Conservation (phyloP, 345 rosid genomes). For the Salix dunnii region DNA sequence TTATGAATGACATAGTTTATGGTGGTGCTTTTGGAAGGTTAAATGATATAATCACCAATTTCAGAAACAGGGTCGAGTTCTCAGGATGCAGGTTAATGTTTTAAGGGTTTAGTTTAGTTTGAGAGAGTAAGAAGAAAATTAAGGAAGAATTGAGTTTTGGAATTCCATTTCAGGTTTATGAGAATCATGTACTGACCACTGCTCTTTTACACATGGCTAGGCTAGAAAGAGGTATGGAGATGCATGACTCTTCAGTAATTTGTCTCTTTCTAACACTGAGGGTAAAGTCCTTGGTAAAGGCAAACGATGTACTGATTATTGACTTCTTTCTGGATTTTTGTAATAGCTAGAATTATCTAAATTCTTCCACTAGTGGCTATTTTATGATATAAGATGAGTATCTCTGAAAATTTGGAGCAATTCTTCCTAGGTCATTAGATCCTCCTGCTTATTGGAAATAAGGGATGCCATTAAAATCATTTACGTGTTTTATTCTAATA, state of each 20-base stretch:
- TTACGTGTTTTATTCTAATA: not conserved
- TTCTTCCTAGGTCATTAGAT: not conserved
- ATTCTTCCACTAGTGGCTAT: not conserved
- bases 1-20: not conserved
- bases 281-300: not conserved
- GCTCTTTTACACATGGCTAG: not conserved
- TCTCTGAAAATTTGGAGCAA: not conserved
- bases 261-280: not conserved
- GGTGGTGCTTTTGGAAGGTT: not conserved
- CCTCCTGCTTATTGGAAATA: not conserved
- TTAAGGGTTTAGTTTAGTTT: slow-evolving; percentile 1
- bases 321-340: not conserved
- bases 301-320: not conserved
- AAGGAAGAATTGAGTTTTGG: too few species aligned
- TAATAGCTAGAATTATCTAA: not conserved
- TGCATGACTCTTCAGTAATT: not conserved
- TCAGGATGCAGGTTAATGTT: not conserved
- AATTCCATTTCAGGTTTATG: too few species aligned
- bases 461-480: not conserved
- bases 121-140: not conserved
- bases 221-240: not conserved
- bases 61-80: not conserved
- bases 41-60: not conserved
- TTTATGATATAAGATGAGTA: not conserved
- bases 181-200: not conserved